Conservation (phyloP, 345 rosid genomes). For the Syzygium grande region DNA sequence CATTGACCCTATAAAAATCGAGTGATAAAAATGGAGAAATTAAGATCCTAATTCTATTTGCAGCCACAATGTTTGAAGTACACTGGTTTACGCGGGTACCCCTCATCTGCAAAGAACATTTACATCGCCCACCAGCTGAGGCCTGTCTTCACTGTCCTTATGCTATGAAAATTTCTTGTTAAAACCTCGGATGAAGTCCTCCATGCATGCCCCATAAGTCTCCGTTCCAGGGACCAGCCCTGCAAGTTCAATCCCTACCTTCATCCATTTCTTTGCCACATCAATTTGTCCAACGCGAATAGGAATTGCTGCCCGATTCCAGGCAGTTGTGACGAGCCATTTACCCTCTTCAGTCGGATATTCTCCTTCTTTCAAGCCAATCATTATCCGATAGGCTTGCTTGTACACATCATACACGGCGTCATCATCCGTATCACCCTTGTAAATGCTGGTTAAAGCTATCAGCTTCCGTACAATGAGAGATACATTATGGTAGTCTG, state of each 20-base stretch:
- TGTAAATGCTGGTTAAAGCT: constrained; percentile 52
- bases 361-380: constrained; percentile 81
- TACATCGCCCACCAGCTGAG: background rate
- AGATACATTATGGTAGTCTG: constrained; percentile 61
- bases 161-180: background rate
- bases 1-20: background rate
- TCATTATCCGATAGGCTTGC: constrained; percentile 81
- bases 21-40: background rate
- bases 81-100: background rate
- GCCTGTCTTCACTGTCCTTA: background rate
- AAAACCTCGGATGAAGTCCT: constrained; percentile 35
- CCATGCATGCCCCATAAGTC: constrained; percentile 74
- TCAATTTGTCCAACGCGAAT: constrained; percentile 61
- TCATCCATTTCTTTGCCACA: constrained; percentile 72
- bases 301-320: constrained; percentile 85
- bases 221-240: constrained; percentile 66
- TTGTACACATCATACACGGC: constrained; percentile 56
- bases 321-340: constrained; percentile 95
- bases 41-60: background rate
- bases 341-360: constrained; percentile 85
- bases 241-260: constrained; percentile 57
- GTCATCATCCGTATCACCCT: constrained; percentile 58
- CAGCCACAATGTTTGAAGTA: background rate
- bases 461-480: constrained; percentile 62
- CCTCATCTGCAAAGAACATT: background rate